Evolutionary conservation across 371 early-diverging fungal species (phyloP).

Genomic region (Capniomyces stellatus): DNA sequence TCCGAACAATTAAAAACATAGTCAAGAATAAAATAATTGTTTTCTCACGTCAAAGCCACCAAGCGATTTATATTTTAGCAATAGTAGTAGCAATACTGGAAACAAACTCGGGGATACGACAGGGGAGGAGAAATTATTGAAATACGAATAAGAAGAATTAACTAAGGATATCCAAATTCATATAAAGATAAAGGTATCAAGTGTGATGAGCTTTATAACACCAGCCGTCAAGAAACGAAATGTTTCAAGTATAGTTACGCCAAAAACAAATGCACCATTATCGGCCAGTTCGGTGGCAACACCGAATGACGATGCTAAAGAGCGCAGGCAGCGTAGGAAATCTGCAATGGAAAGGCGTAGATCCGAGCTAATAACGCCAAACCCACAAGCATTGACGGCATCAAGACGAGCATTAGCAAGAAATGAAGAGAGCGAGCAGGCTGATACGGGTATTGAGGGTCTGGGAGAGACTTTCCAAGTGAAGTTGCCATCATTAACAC

Average conservation of each 20-base stretch:
- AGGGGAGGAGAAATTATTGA: no score
- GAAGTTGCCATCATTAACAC: conserved; percentile 24
- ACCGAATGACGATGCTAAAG: conserved; percentile 25
- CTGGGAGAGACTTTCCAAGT: conserved; percentile 15
- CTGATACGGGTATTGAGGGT: neutral
- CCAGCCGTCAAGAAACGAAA: conserved; percentile 1
- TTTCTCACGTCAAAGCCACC: no score
- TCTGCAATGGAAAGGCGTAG: conserved; percentile 22
- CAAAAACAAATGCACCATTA: neutral
- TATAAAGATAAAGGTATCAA: no score
- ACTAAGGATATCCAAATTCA: no score
- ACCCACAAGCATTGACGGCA: conserved; percentile 11
- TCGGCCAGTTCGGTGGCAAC: neutral
- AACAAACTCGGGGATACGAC: no score
- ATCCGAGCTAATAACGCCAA: conserved; percentile 21
- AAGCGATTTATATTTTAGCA: no score
- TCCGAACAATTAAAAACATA: no score
- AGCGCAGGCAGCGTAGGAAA: conserved; percentile 22
- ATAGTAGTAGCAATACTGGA: no score
- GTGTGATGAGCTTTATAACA: no score
- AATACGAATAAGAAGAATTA: no score
- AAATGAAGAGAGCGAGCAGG: neutral
- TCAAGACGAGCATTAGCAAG: neutral
- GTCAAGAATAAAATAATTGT: no score
- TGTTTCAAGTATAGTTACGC: neutral